Conservation (phyloP, 495 filamentous ascomycete genomes). For the Pyrenula aspistea region DNA sequence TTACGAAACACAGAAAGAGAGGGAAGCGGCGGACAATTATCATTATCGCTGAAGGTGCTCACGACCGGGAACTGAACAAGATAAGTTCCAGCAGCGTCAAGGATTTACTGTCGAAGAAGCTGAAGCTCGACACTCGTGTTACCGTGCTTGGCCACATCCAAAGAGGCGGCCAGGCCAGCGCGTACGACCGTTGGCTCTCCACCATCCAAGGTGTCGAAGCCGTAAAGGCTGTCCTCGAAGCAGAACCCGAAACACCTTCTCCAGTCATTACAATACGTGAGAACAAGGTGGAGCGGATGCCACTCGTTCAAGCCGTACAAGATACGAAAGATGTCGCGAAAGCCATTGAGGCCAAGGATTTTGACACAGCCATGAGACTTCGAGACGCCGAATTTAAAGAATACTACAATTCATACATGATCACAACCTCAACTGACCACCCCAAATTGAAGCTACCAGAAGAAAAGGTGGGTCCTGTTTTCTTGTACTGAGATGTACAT, state of each 20-base stretch:
- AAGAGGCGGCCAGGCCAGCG: slow-evolving; percentile 79
- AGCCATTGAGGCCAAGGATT: slow-evolving; percentile 72
- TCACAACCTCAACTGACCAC: slow-evolving; percentile 66
- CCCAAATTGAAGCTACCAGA: slow-evolving; percentile 50
- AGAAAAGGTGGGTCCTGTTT: slow-evolving; percentile 47
- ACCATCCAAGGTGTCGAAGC: slow-evolving; percentile 95
- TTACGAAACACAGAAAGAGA: slow-evolving; percentile 73
- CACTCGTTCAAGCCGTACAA: slow-evolving; percentile 76
- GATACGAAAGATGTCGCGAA: slow-evolving; percentile 72
- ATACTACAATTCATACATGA: slow-evolving; percentile 79
- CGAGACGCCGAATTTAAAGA: slow-evolving; percentile 92
- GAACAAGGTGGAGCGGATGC: slow-evolving; percentile 90
- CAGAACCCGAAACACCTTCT: slow-evolving; percentile 77
- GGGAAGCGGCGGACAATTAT: slow-evolving; percentile 97
- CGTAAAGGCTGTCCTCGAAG: slow-evolving; percentile 89
- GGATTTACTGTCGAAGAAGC: slow-evolving; percentile 68
- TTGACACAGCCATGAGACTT: slow-evolving; percentile 70
- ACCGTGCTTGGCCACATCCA: slow-evolving; percentile 96
- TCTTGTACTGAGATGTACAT: neutral
- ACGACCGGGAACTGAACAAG: slow-evolving; percentile 74
- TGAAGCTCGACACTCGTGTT: slow-evolving; percentile 81
- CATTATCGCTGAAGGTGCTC: slow-evolving; percentile 91
- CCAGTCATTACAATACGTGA: slow-evolving; percentile 92
- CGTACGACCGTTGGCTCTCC: slow-evolving; percentile 87
- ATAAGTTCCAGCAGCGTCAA: slow-evolving; percentile 73